phyloP scores from a whole-genome alignment of 257 asterid genomes.

The Perilla frutescens region DNA sequence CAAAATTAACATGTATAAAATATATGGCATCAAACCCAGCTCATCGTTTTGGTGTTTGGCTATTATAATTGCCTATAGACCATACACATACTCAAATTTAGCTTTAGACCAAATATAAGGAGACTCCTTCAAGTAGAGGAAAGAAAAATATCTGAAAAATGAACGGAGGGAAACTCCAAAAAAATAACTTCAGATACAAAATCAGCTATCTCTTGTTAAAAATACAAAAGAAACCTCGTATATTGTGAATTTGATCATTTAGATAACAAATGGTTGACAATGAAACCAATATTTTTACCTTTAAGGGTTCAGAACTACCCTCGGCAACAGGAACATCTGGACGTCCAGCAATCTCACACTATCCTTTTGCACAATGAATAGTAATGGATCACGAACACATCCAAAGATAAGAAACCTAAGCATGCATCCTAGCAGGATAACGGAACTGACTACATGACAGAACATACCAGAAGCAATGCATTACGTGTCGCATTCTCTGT shows the following conservation, averaged over 20 bases:
- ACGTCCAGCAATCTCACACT: conserved; percentile 99
- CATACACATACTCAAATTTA: not conserved
- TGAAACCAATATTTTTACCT: conserved; percentile 53
- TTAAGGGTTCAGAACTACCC: conserved; percentile 82
- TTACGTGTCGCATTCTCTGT: conserved; percentile 86
- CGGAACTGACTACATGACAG: conserved; percentile 25
- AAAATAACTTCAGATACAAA: not conserved
- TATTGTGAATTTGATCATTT: conserved; percentile 2
- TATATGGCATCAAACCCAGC: not conserved
- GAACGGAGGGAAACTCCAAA: not conserved
- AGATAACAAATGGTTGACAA: not conserved
- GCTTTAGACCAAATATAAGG: not conserved
- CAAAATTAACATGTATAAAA: not conserved
- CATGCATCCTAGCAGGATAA: conserved; percentile 21
- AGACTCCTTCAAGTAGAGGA: not conserved
- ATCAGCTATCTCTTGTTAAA: not conserved
- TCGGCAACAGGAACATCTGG: conserved; percentile 88
- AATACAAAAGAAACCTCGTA: conserved; percentile 1
- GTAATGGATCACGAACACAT: conserved; percentile 56
- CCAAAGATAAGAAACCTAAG: conserved; percentile 28
- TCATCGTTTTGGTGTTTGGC: not conserved
- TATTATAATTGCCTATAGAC: not conserved
- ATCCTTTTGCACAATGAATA: conserved; percentile 76
- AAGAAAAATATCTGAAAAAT: not conserved
- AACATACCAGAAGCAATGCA: conserved; percentile 87